These are phyloP conservation scores for Plasmopara muralis DNA, from an alignment of 352 stramenopile genomes.

Conservation along the genomic window DNA sequence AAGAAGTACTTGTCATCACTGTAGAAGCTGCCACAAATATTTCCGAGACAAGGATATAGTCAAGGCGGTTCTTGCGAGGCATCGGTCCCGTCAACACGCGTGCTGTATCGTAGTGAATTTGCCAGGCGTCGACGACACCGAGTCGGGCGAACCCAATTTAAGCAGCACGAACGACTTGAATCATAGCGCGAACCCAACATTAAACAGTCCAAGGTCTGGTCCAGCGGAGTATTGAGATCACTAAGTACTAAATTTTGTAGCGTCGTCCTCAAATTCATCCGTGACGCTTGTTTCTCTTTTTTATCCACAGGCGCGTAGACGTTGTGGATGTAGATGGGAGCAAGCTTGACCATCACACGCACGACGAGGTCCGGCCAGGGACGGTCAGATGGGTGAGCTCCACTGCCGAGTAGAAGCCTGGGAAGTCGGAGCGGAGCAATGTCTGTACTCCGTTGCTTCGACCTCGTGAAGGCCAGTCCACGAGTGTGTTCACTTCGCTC, in stretches of 20 bases:
- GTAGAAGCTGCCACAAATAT: too few relatives aligned
- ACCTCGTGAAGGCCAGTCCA: neutral
- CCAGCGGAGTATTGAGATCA: neutral
- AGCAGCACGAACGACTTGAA: neutral
- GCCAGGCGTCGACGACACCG: neutral
- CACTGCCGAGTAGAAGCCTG: neutral
- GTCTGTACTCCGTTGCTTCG: neutral
- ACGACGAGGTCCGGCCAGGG: neutral
- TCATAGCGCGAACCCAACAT: neutral
- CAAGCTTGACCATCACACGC: neutral
- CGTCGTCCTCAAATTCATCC: neutral
- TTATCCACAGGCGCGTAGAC: neutral
- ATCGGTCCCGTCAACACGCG: neutral
- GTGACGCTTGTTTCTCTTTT: neutral
- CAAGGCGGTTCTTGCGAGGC: neutral
- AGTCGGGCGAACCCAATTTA: neutral
- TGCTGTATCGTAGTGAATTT: neutral
- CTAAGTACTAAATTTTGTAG: neutral
- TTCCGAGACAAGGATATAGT: neutral
- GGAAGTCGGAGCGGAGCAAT: neutral
- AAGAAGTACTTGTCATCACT: too few relatives aligned
- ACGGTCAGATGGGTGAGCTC: neutral
- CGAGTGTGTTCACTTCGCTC: neutral
- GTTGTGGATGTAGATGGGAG: constrained; percentile 1
- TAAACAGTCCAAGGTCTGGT: neutral